Percentiles rank a stretch among this genome's conserved stretches.
Evolutionary conservation across 2,329 filamentous ascomycete species (phyloP).

Genomic region (Colletotrichum sp.): DNA sequence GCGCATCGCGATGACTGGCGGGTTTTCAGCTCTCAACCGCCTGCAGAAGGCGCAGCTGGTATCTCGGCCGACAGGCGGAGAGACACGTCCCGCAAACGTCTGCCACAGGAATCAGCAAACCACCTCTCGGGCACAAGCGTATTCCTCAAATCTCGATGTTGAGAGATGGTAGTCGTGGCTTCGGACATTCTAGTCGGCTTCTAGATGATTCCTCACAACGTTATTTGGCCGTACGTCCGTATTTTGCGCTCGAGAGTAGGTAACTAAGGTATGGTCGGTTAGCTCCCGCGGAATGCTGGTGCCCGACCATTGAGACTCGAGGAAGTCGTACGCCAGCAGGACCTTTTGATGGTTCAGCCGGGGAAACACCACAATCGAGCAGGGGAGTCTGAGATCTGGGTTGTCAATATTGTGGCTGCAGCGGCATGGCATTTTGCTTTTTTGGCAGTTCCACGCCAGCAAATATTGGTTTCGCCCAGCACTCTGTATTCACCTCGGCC

Average conservation of each 20-base stretch:
- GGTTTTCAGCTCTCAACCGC: background rate
- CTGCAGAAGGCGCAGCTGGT: background rate
- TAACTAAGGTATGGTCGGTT: background rate
- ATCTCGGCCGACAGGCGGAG: background rate
- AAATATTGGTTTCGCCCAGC: background rate
- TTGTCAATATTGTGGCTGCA: slow-evolving; percentile 2
- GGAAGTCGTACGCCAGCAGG: background rate
- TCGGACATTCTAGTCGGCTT: background rate
- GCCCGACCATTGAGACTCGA: too few species aligned
- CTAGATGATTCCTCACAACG: background rate
- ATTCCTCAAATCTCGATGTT: background rate
- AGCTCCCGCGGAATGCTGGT: background rate
- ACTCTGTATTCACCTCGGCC: background rate
- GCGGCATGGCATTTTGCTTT: background rate
- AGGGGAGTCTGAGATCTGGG: background rate
- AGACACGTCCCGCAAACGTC: background rate
- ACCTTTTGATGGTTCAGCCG: background rate
- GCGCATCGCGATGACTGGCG: background rate
- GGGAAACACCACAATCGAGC: background rate
- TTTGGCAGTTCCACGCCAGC: background rate
- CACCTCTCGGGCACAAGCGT: background rate
- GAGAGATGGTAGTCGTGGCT: background rate
- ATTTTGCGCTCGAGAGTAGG: background rate
- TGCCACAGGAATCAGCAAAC: background rate
- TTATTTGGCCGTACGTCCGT: slow-evolving; percentile 1